These are phyloP conservation scores for Fusarium cicatricum DNA, from an alignment of 2,329 filamentous ascomycete species.

Conservation along the genomic window DNA sequence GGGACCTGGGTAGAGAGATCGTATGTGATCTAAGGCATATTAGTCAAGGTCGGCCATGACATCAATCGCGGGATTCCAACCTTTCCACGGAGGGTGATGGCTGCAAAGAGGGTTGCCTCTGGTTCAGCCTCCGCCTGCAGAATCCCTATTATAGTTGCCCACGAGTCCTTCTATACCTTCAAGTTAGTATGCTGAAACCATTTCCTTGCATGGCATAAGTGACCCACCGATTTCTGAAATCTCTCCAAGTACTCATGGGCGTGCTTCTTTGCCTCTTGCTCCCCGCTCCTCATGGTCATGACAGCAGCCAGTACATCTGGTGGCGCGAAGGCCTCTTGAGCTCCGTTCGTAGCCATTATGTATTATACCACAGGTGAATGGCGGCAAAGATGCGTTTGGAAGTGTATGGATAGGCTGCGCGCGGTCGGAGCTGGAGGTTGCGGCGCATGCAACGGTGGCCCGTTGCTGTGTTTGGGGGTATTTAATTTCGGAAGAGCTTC, in stretches of 20 bases:
- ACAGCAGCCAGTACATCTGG: conserved; percentile 82
- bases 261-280: conserved; percentile 84
- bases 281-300: conserved; percentile 87
- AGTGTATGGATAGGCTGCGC: conserved; percentile 28
- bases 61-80: conserved; percentile 55
- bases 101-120: conserved; percentile 93
- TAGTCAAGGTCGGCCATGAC: neutral
- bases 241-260: conserved; percentile 90
- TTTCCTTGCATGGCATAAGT: neutral
- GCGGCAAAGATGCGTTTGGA: conserved; percentile 1
- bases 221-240: conserved; percentile 93
- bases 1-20: conserved; percentile 88
- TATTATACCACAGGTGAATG: conserved; percentile 19
- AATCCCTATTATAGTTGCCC: conserved; percentile 87
- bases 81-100: conserved; percentile 97
- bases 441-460: conserved; percentile 39
- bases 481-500: conserved; percentile 11
- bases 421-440: conserved; percentile 29
- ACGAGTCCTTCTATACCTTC: conserved; percentile 80
- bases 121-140: conserved; percentile 82
- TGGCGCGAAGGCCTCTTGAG: conserved; percentile 78
- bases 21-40: conserved; percentile 82
- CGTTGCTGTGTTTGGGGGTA: conserved; percentile 19
- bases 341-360: conserved; percentile 72
- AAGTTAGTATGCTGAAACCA: conserved; percentile 18